These are phyloP conservation scores for Candida argentea DNA, from an alignment of 805 yeast genomes.

Conservation along the genomic window DNA sequence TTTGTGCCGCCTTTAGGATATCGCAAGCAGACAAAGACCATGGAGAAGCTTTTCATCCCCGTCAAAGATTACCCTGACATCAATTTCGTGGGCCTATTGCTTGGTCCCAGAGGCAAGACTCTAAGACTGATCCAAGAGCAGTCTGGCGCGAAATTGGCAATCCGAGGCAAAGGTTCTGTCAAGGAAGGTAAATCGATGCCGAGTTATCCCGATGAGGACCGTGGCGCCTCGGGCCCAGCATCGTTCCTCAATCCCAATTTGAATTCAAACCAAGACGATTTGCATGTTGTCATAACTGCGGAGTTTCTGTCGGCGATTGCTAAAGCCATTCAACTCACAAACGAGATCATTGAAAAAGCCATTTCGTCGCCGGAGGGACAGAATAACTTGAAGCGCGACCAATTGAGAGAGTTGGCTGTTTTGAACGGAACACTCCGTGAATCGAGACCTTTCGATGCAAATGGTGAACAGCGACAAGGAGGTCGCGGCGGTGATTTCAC, in stretches of 20 bases:
- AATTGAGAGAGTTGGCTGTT: slow-evolving; percentile 83
- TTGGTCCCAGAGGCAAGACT: slow-evolving; percentile 96
- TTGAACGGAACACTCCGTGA: slow-evolving; percentile 91
- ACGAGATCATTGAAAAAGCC: slow-evolving; percentile 72
- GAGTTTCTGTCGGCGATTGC: slow-evolving; percentile 70
- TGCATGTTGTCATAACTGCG: slow-evolving; percentile 82
- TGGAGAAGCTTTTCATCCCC: slow-evolving; percentile 80
- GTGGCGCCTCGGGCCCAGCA: slow-evolving; percentile 7
- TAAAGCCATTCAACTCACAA: slow-evolving; percentile 64
- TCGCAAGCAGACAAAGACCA: slow-evolving; percentile 54
- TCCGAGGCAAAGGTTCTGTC: slow-evolving; percentile 92
- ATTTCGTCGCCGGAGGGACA: slow-evolving; percentile 87
- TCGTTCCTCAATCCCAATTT: slow-evolving; percentile 14
- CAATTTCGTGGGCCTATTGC: slow-evolving; percentile 79
- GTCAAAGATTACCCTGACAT: slow-evolving; percentile 81
- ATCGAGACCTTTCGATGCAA: slow-evolving; percentile 46
- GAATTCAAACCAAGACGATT: slow-evolving; percentile 44
- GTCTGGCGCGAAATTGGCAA: slow-evolving; percentile 83
- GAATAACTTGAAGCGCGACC: slow-evolving; percentile 84
- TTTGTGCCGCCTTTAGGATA: slow-evolving; percentile 77
- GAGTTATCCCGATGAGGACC: slow-evolving; percentile 33
- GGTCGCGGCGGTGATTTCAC: slow-evolving; percentile 35
- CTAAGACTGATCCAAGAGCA: slow-evolving; percentile 68
- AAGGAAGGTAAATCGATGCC: slow-evolving; percentile 70
- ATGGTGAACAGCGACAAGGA: slow-evolving; percentile 22